Conservation (phyloP, 2,329 filamentous ascomycete genomes). For the Colletotrichum sp. region DNA sequence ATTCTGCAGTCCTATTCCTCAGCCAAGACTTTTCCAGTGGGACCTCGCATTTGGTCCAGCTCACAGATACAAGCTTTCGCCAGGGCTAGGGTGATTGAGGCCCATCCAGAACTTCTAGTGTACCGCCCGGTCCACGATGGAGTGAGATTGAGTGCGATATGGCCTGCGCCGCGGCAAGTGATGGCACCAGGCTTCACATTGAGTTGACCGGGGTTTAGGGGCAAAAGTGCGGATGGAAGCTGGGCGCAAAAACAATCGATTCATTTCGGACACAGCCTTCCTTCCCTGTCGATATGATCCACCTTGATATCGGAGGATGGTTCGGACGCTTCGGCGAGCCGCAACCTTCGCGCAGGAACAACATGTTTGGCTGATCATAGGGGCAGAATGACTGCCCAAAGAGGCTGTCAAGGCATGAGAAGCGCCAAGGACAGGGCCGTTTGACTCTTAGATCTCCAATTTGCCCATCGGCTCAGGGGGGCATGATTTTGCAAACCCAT, state of each 20-base stretch:
- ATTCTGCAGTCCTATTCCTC: not conserved
- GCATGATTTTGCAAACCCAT: not conserved
- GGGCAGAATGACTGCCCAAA: not conserved
- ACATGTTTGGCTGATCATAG: not conserved
- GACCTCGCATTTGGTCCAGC: not conserved
- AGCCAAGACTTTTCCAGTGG: constrained; percentile 10
- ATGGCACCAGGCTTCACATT: not conserved
- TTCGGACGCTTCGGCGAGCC: constrained; percentile 9
- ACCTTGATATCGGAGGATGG: not conserved
- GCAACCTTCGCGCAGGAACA: not conserved
- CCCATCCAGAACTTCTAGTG: not conserved
- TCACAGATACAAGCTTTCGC: constrained; percentile 10
- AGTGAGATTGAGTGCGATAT: constrained; percentile 1
- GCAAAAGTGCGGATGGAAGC: not conserved
- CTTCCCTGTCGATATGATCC: constrained; percentile 10
- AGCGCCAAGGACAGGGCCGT: not conserved
- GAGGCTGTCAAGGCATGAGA: not conserved
- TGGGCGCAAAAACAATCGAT: not conserved
- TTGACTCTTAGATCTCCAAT: not conserved
- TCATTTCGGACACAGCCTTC: constrained; percentile 12
- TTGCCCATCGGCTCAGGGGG: not conserved
- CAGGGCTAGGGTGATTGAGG: not conserved
- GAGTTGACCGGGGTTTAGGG: not conserved
- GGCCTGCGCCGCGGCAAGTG: not conserved
- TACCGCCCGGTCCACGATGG: not conserved